Evolutionary conservation across 495 filamentous ascomycete genomes (phyloP).

Genomic region (Tuber borchii): DNA sequence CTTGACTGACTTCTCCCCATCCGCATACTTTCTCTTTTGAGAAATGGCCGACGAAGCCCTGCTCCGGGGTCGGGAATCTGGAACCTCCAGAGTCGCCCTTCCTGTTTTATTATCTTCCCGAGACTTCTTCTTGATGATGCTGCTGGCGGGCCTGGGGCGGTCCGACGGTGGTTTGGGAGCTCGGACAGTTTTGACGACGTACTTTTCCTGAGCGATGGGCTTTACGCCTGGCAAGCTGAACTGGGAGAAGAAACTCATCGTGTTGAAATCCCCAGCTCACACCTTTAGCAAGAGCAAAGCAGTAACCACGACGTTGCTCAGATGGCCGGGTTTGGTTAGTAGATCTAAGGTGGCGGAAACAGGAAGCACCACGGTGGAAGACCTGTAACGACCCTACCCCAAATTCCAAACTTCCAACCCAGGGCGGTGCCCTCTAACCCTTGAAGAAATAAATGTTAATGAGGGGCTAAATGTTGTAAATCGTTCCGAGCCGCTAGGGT

Average conservation of each 20-base stretch:
- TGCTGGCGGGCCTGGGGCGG: slow-evolving; percentile 3
- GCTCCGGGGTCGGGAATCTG: slow-evolving; percentile 11
- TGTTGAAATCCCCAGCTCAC: neutral
- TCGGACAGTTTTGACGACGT: slow-evolving; percentile 36
- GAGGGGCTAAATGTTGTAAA: neutral
- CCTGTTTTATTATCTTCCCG: slow-evolving; percentile 4
- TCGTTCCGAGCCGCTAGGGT: neutral
- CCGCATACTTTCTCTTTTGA: slow-evolving; percentile 26
- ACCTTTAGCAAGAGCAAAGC: neutral
- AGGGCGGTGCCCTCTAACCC: neutral
- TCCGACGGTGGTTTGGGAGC: slow-evolving; percentile 21
- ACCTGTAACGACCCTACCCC: neutral
- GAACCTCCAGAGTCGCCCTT: slow-evolving; percentile 17
- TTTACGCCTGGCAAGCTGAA: slow-evolving; percentile 39
- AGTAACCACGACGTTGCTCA: neutral
- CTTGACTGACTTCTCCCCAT: slow-evolving; percentile 7
- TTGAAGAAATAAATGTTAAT: neutral
- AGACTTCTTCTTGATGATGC: neutral
- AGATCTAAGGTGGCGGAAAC: neutral
- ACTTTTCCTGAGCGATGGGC: slow-evolving; percentile 36
- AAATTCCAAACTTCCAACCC: neutral
- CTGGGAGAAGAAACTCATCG: slow-evolving; percentile 40
- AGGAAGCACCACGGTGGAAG: neutral
- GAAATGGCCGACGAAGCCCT: slow-evolving; percentile 14
- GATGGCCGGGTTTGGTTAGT: neutral